These are phyloP conservation scores for Erythrobasidium yunnanense DNA, from an alignment of 768 basidiomycete species.

Conservation along the genomic window DNA sequence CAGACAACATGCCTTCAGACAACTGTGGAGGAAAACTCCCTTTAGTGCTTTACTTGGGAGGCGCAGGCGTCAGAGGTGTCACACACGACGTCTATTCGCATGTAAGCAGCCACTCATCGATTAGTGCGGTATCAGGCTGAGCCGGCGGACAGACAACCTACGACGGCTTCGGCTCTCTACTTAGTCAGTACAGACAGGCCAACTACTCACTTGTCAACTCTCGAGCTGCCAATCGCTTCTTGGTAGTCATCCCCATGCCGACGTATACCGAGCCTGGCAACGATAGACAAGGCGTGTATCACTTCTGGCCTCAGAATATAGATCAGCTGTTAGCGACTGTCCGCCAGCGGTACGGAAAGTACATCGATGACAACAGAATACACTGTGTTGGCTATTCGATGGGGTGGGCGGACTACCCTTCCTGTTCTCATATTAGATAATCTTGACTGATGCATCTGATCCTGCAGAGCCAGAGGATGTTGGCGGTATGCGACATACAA, in stretches of 20 bases:
- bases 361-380: neutral
- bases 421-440: no score
- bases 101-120: no score
- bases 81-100: no score
- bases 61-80: no score
- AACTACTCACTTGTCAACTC: neutral
- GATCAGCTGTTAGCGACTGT: neutral
- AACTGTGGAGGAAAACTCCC: no score
- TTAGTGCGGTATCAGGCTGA: no score
- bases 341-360: neutral
- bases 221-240: neutral
- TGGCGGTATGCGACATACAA: neutral
- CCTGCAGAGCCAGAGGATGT: no score
- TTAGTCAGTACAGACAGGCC: neutral
- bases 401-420: no score
- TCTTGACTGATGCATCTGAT: no score
- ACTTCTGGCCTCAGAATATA: neutral
- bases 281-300: neutral
- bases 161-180: constrained; percentile 4
- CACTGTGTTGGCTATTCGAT: neutral
- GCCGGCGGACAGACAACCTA: no score
- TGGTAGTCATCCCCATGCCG: neutral
- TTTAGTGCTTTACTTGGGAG: no score
- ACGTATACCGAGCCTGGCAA: neutral
- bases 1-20: no score